Base-by-base conservation (phyloP, 805 yeast genomes). In the Cyberlindnera misumaiensis region DNA sequence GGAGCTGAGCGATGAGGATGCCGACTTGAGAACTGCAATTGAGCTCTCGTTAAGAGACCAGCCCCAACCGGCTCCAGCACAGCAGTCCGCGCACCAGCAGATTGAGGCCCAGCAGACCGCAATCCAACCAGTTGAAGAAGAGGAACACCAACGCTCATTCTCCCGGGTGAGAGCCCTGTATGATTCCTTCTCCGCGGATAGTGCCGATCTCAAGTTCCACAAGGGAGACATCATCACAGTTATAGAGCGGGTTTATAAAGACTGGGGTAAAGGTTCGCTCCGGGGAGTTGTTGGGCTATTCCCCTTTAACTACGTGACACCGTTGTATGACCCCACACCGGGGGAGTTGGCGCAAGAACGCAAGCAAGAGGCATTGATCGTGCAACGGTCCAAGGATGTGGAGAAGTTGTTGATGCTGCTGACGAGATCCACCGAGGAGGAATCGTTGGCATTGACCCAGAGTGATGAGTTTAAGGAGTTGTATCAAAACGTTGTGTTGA, bases 261-360 rank as follows among this genome's bases (percentile, higher is more conserved):
- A 90, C 55, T 90, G 98, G 98, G 85, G 96, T 82, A 73, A 86
- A 48, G 98, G 98, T 12, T 75, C 90, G 5, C 62, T 90, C 36
- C 70, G 74, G 39, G 96, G 96, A 1, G 72, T 71, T 39, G 69
- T 78, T 36, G 98, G 98, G 14, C 81, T 93, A 11, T 88, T 90
- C 60, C 98, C 98, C 0, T 72, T 85, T 42, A 90, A 90, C 57
- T 90, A 93, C 55, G 97, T 93, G 1, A 73, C 85, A 0, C 88
- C 88, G 2, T 64, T 88, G 5, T 73, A 79, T 1, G 82, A 78
- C 33, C 80, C 82, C 27, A 68, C 85, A 0, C 68, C 74, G 3
- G 70, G 72, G 35, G 89, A 88, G 46, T 44, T 81, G 4, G 60
- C 62, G 7, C 60, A 64, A 20, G 83, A 80, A 49, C 47, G 54